Evolutionary conservation across 2,329 filamentous ascomycete species (phyloP).

Genomic region (Thermoascus crustaceus): DNA sequence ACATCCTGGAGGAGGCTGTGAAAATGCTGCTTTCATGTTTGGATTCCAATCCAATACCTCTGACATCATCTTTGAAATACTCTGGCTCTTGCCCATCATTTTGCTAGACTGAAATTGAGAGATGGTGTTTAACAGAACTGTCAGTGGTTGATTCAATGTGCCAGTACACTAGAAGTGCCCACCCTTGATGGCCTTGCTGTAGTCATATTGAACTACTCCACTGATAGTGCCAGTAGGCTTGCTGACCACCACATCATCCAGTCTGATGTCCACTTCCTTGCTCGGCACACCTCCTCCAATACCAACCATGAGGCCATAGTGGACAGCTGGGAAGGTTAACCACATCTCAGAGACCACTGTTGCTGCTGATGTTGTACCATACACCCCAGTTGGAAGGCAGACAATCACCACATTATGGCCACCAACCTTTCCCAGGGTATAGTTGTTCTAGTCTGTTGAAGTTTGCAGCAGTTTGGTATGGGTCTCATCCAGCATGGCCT

Average conservation of each 20-base stretch:
- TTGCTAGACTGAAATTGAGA: not conserved
- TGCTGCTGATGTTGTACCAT: conserved; percentile 21
- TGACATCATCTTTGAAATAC: not conserved
- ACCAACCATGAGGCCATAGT: conserved; percentile 36
- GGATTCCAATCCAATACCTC: conserved; percentile 1
- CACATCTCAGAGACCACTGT: conserved; percentile 22
- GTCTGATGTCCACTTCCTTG: conserved; percentile 10
- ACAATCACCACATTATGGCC: conserved; percentile 20
- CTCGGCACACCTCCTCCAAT: conserved; percentile 22
- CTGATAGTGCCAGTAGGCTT: conserved; percentile 3
- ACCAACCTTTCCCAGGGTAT: conserved; percentile 15
- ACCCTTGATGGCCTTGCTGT: conserved; percentile 3
- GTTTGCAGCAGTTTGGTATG: conserved; percentile 5
- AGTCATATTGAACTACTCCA: conserved; percentile 9
- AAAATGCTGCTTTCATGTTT: not conserved
- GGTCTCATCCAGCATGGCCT: conserved; percentile 11
- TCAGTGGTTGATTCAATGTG: conserved; percentile 10
- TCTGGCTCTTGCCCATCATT: not conserved
- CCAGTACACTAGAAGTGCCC: conserved; percentile 7
- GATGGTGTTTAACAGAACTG: conserved; percentile 3
- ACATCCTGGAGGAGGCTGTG: not conserved
- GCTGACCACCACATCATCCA: conserved; percentile 18
- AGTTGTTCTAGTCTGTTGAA: conserved; percentile 16
- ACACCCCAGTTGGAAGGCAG: conserved; percentile 18
- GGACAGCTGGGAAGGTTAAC: conserved; percentile 17